A percentile compares a stretch with the other conserved stretches of the same genome.
Conservation (phyloP, 768 basidiomycete genomes). For the Tricholoma hemisulphureum region DNA sequence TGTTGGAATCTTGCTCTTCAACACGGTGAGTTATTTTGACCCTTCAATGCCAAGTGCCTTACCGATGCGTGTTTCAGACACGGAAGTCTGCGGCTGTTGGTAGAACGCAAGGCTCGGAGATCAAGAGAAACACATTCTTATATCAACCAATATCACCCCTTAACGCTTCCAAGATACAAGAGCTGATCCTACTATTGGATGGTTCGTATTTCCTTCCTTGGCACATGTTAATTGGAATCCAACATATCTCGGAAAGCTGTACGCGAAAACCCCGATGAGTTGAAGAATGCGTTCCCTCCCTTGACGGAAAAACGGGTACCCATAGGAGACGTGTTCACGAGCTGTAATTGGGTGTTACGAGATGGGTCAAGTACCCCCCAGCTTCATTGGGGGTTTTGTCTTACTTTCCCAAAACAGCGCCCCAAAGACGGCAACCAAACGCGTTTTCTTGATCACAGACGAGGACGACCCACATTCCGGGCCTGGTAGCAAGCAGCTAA, state of each 20-base stretch:
- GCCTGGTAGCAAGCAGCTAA: constrained; percentile 53
- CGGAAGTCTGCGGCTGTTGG: constrained; percentile 31
- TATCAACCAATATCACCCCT: constrained; percentile 78
- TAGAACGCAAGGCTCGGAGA: constrained; percentile 47
- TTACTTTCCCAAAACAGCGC: constrained; percentile 45
- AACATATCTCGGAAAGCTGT: constrained; percentile 57
- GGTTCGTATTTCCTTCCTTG: constrained; percentile 40
- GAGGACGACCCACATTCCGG: constrained; percentile 74
- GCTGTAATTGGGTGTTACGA: constrained; percentile 86
- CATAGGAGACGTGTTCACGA: constrained; percentile 87
- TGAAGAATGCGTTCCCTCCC: constrained; percentile 65
- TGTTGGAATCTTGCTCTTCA: constrained; percentile 89
- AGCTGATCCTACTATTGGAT: constrained; percentile 74
- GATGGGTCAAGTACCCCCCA: constrained; percentile 59
- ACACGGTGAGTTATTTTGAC: constrained; percentile 62
- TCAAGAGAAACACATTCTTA: constrained; percentile 68
- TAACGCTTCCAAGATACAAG: constrained; percentile 78
- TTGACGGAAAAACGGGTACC: constrained; percentile 58
- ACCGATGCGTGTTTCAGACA: constrained; percentile 32
- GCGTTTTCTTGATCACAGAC: constrained; percentile 91
- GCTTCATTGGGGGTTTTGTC: background rate
- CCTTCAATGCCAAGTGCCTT: constrained; percentile 3
- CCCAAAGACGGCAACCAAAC: constrained; percentile 86
- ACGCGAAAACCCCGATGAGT: constrained; percentile 57
- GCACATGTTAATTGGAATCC: background rate